Evolutionary conservation across 306 rosid genomes (phyloP).

Genomic region (Styphnolobium japonicum): DNA sequence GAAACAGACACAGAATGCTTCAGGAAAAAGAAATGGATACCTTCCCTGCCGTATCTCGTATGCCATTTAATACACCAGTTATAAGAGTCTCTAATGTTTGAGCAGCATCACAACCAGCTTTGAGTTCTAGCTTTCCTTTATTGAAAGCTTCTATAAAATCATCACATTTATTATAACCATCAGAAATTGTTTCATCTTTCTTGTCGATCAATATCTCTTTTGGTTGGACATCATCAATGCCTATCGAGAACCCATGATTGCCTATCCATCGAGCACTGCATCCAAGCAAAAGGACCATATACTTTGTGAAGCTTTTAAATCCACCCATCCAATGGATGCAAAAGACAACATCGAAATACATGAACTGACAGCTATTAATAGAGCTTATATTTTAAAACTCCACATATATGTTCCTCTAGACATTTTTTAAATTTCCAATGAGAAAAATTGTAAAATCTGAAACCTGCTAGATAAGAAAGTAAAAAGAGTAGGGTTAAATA

Average conservation of each 20-base stretch:
- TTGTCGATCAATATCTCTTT: slow-evolving; percentile 45
- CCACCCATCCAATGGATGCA: slow-evolving; percentile 1
- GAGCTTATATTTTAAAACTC: not conserved
- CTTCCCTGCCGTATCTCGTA: slow-evolving; percentile 72
- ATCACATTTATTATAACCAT: slow-evolving; percentile 59
- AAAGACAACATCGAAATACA: slow-evolving; percentile 17
- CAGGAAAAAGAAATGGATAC: slow-evolving; percentile 32
- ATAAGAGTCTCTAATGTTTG: slow-evolving; percentile 75
- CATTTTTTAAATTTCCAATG: not conserved
- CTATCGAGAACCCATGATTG: slow-evolving; percentile 94
- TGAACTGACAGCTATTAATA: not conserved
- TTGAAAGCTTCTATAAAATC: slow-evolving; percentile 52
- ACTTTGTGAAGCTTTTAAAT: slow-evolving; percentile 15
- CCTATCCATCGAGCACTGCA: slow-evolving; percentile 99
- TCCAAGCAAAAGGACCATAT: slow-evolving; percentile 26
- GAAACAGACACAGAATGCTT: slow-evolving; percentile 10
- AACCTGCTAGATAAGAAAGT: not conserved
- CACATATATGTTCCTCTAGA: not conserved
- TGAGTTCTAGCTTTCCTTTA: slow-evolving; percentile 65
- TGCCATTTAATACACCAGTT: slow-evolving; percentile 52
- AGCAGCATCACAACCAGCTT: slow-evolving; percentile 92
- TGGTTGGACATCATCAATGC: slow-evolving; percentile 95
- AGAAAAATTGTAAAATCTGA: not conserved
- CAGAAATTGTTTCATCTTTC: slow-evolving; percentile 57
- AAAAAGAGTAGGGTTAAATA: not conserved